Percentiles rank a stretch among this genome's conserved stretches.
Evolutionary conservation across 495 filamentous ascomycete species (phyloP).

Genomic region (Oleoguttula mirabilis): DNA sequence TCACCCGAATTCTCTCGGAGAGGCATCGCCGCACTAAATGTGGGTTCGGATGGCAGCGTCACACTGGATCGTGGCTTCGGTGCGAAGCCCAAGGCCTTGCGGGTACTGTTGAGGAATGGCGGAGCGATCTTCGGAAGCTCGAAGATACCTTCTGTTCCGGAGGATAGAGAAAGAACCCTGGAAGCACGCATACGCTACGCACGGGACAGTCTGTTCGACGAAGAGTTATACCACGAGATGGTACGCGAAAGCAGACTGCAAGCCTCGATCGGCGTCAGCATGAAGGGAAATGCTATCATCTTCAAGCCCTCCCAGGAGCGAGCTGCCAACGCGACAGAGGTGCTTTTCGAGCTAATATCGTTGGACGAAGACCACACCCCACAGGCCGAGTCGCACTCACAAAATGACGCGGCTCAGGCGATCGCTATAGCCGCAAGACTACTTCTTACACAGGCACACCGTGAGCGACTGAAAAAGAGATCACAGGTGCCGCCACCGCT

Average conservation of each 20-base stretch:
- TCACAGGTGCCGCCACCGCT: conserved; percentile 16
- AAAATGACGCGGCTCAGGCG: conserved; percentile 13
- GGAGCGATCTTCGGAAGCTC: conserved; percentile 43
- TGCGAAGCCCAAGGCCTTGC: conserved; percentile 48
- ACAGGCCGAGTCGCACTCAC: background rate
- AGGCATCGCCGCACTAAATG: conserved; percentile 64
- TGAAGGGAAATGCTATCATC: conserved; percentile 44
- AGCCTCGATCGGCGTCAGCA: conserved; percentile 51
- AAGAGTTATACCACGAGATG: conserved; percentile 90
- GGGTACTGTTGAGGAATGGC: conserved; percentile 43
- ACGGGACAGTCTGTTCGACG: conserved; percentile 76
- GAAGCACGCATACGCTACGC: conserved; percentile 66
- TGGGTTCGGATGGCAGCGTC: conserved; percentile 61
- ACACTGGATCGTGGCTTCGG: conserved; percentile 57
- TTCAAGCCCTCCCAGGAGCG: background rate
- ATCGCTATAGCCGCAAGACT: conserved; percentile 18
- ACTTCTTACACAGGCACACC: conserved; percentile 20
- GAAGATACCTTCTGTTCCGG: conserved; percentile 29
- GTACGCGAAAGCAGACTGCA: conserved; percentile 65
- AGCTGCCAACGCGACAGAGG: background rate
- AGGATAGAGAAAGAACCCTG: conserved; percentile 29
- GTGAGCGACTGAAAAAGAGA: conserved; percentile 11
- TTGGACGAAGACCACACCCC: conserved; percentile 8
- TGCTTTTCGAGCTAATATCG: conserved; percentile 13
- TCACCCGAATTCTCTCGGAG: conserved; percentile 62